Evolutionary conservation across 2,329 filamentous ascomycete genomes (phyloP), one percentile per base, ranked within the genome.

Genomic region (Ceratocystis cubensis): DNA sequence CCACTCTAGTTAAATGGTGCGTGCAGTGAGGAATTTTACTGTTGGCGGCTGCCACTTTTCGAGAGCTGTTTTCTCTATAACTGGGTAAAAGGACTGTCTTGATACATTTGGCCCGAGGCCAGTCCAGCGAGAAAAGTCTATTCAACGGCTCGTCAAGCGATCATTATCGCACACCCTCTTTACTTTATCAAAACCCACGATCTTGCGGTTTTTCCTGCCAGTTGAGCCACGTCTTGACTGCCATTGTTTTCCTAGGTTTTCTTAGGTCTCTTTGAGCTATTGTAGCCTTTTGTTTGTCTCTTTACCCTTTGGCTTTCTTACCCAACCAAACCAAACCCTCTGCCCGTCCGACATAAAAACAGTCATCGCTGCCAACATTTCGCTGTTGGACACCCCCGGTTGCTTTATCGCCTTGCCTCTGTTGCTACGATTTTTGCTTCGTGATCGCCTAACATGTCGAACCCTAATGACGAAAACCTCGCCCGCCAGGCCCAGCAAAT

Each of bases 401-500:
- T 25, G 5, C 3, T 20, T n/a, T 59, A 15, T 59, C 28, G 15
- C 28, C 5, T 30, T 59, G 25, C 28, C 28, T 17, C 37, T 20
- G 28, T 59, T 30, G 28, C 28, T 41, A 41, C 37, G 13, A 41
- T 41, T 41, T 10, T 15, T 15, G 10, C 13, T 41, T 41, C 37
- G 37, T 41, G 10, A 41, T 41, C 37, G 37, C 37, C 37, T 4
- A 81, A 66, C 73, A 96, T 96, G 91, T 88, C 92, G 72, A 86
- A 92, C 76, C 88, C 91, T 73, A 91, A 96, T 76, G 96, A 91
- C 69, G 97, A 94, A 89, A 92, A 97, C 79, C 91, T 96, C 73
- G 89, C 92, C 73, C 86, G 87, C 73, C 81, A 87, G 66, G 86
- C 84, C 70, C 87, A 90, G 80, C 88, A 92, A 72, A 88, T 89